These are phyloP conservation scores for Trypanosoma scelopori DNA, from an alignment of 208 protist species.

Conservation along the genomic window DNA sequence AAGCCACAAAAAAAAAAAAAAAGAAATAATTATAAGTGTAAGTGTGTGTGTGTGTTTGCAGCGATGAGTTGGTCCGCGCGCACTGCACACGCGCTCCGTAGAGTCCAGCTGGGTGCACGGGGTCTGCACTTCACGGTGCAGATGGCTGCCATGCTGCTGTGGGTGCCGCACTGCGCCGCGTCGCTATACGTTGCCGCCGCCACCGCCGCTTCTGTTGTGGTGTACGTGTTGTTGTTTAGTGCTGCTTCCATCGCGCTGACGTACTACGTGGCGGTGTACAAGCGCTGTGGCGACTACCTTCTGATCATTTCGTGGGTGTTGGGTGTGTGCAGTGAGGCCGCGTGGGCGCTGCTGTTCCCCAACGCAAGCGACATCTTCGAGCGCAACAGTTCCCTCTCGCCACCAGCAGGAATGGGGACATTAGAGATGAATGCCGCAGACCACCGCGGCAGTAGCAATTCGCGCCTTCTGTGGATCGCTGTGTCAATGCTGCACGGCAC, in stretches of 20 bases:
- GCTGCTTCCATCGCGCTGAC: conserved; percentile 38
- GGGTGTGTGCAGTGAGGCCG: conserved; percentile 56
- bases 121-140: conserved; percentile 16
- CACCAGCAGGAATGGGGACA: background rate
- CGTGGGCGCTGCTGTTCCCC: conserved; percentile 32
- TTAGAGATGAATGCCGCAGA: conserved; percentile 12
- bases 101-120: background rate
- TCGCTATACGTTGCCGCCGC: conserved; percentile 49
- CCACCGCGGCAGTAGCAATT: background rate
- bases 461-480: conserved; percentile 55
- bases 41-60: no score
- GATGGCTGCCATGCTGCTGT: conserved; percentile 52
- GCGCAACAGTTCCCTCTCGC: background rate
- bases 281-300: conserved; percentile 64
- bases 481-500: conserved; percentile 70
- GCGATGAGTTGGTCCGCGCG: no score
- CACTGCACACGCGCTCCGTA: background rate
- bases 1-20: no score
- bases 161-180: conserved; percentile 63
- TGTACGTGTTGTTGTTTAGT: conserved; percentile 50
- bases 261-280: conserved; percentile 49
- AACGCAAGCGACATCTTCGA: background rate
- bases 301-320: conserved; percentile 69
- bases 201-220: conserved; percentile 11
- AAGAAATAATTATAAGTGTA: no score